A percentile compares a stretch with the other conserved stretches of the same genome.
These are phyloP conservation scores for Furcasterigmium furcatum DNA, from an alignment of 2,329 filamentous ascomycete genomes.

Conservation along the genomic window DNA sequence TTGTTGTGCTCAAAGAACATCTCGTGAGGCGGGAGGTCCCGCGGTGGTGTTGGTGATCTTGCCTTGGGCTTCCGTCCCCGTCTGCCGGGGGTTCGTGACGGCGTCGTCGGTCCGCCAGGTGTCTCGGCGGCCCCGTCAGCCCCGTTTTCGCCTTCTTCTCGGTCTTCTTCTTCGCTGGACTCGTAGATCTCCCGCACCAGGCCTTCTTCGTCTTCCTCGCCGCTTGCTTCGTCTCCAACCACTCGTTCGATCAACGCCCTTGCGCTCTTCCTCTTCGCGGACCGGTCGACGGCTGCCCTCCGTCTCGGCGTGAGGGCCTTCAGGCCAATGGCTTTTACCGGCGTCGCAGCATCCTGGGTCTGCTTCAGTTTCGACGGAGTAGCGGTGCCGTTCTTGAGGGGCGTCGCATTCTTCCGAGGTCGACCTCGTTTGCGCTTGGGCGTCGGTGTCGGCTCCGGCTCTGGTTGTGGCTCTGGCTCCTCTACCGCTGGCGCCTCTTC, in stretches of 20 bases:
- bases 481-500: conserved; percentile 4
- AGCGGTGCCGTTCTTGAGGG: conserved; percentile 21
- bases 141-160: conserved; percentile 14
- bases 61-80: conserved; percentile 42
- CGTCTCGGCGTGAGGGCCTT: conserved; percentile 57
- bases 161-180: conserved; percentile 48
- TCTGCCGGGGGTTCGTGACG: conserved; percentile 48
- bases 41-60: conserved; percentile 74
- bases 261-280: conserved; percentile 82
- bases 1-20: conserved; percentile 93
- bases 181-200: conserved; percentile 68
- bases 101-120: conserved; percentile 20
- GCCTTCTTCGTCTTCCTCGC: conserved; percentile 69
- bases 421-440: conserved; percentile 29
- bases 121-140: conserved; percentile 20
- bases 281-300: conserved; percentile 73
- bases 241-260: conserved; percentile 71
- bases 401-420: conserved; percentile 23
- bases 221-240: conserved; percentile 59
- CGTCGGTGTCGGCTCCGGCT: conserved; percentile 20
- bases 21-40: conserved; percentile 82
- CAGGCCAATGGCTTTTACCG: conserved; percentile 26
- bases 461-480: conserved; percentile 2
- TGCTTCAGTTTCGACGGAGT: conserved; percentile 32
- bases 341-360: conserved; percentile 31